These are phyloP conservation scores for Nemania sp. DNA, from an alignment of 2,329 filamentous ascomycete genomes.

Conservation along the genomic window DNA sequence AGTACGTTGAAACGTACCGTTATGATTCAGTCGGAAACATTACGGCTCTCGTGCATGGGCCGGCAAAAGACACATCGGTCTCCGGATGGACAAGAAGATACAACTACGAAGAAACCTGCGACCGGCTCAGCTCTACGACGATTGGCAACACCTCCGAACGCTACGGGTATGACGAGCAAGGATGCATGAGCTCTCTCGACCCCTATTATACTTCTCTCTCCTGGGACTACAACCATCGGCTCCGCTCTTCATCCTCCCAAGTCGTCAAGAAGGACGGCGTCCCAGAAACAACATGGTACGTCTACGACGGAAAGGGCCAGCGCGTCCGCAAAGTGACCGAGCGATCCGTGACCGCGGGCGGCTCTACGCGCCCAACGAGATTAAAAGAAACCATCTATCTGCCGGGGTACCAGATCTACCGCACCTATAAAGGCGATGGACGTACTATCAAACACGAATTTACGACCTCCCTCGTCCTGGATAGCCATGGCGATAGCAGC, in stretches of 20 bases:
- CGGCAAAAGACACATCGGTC: neutral
- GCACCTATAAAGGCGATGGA: neutral
- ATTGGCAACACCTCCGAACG: neutral
- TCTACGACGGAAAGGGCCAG: neutral
- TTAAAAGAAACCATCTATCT: neutral
- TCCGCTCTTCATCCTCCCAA: neutral
- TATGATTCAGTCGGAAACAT: neutral
- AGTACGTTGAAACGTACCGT: neutral
- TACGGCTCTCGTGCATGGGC: neutral
- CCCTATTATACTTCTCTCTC: neutral
- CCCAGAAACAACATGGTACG: slow-evolving; percentile 3
- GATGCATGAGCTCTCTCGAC: neutral
- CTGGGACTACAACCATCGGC: neutral
- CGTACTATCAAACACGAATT: neutral
- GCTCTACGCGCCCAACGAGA: neutral
- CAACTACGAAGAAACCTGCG: neutral
- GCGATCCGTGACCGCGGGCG: neutral
- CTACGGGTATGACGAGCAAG: neutral
- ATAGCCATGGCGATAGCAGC: neutral
- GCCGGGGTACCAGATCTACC: neutral
- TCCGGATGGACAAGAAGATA: neutral
- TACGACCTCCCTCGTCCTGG: neutral
- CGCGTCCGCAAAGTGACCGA: slow-evolving; percentile 4
- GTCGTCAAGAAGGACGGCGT: neutral
- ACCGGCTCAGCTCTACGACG: neutral